A percentile compares a stretch with the other conserved stretches of the same genome.
phyloP scores from a whole-genome alignment of 371 early-diverging fungal species.

The Chytridiales sp. region DNA sequence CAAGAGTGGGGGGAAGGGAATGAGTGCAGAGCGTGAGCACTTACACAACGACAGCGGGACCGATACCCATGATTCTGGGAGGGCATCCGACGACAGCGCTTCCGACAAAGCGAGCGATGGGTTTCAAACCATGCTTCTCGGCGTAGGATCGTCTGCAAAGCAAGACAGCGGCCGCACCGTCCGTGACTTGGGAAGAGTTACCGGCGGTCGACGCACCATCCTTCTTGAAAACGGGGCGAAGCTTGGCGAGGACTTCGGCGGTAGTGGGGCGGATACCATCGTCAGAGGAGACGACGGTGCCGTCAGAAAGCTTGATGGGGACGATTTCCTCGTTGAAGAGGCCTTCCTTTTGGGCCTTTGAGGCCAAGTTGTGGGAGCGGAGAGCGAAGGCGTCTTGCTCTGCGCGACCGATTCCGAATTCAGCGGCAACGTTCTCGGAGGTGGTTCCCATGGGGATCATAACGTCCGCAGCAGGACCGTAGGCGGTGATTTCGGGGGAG shows the following conservation, averaged over 20 bases:
- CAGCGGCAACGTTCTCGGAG: slow-evolving; percentile 93
- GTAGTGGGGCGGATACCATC: slow-evolving; percentile 93
- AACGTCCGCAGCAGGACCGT: slow-evolving; percentile 60
- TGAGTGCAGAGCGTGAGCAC: slow-evolving; percentile 8
- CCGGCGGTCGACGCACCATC: slow-evolving; percentile 94
- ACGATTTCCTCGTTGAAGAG: slow-evolving; percentile 92
- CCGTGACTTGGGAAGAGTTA: slow-evolving; percentile 97
- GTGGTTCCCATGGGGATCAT: slow-evolving; percentile 69
- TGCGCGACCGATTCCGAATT: slow-evolving; percentile 77
- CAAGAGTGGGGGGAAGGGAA: not conserved
- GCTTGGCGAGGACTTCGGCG: slow-evolving; percentile 76
- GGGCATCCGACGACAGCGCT: slow-evolving; percentile 92
- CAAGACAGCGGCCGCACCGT: slow-evolving; percentile 97
- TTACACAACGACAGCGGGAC: slow-evolving; percentile 78
- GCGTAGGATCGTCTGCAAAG: slow-evolving; percentile 94
- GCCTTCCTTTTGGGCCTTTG: slow-evolving; percentile 85
- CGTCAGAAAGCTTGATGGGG: slow-evolving; percentile 68
- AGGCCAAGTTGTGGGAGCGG: slow-evolving; percentile 75
- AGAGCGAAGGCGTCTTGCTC: slow-evolving; percentile 91
- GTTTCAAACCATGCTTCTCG: slow-evolving; percentile 79
- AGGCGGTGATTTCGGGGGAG: slow-evolving; percentile 69
- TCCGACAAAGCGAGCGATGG: slow-evolving; percentile 86
- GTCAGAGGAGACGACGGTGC: slow-evolving; percentile 75
- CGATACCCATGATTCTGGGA: slow-evolving; percentile 94
- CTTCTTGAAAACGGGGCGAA: slow-evolving; percentile 88